These are phyloP conservation scores for Cyclocybe cylindracea DNA, from an alignment of 768 basidiomycete genomes.

Conservation along the genomic window DNA sequence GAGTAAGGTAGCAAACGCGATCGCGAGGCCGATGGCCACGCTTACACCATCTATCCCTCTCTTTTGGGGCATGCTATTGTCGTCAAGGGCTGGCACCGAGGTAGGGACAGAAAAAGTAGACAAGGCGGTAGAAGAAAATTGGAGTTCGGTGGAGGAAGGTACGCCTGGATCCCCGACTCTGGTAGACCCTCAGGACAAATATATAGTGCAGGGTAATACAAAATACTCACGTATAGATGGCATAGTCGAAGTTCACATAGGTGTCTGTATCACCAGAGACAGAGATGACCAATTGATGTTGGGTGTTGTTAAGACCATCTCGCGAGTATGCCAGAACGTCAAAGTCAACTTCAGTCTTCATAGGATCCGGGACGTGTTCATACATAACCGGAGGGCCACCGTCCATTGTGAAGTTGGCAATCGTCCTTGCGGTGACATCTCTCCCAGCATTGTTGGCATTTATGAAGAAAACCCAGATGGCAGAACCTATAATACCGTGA, in stretches of 20 bases:
- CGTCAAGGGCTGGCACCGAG: too few species aligned
- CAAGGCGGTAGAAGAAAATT: too few species aligned
- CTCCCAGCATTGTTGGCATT: slow-evolving; percentile 31
- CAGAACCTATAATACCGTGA: slow-evolving; percentile 27
- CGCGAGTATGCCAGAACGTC: slow-evolving; percentile 29
- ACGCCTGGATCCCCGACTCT: too few species aligned
- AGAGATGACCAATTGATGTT: slow-evolving; percentile 31
- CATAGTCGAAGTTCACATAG: slow-evolving; percentile 42
- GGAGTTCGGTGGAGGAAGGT: too few species aligned
- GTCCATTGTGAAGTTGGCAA: slow-evolving; percentile 35
- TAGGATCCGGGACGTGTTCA: slow-evolving; percentile 26
- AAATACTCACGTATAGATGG: slow-evolving; percentile 38
- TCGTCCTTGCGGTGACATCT: slow-evolving; percentile 26
- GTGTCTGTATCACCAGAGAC: slow-evolving; percentile 29
- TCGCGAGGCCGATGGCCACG: too few species aligned
- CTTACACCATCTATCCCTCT: too few species aligned
- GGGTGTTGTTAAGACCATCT: slow-evolving; percentile 23
- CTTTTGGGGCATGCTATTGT: too few species aligned
- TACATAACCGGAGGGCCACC: slow-evolving; percentile 17
- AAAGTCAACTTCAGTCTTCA: slow-evolving; percentile 23
- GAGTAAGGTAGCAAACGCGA: too few species aligned
- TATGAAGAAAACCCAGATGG: slow-evolving; percentile 41
- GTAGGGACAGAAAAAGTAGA: too few species aligned
- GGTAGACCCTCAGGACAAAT: too few species aligned
- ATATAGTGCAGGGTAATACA: not conserved